These are phyloP conservation scores for Trichoderma pleuroti DNA, from an alignment of 2,329 filamentous ascomycete species.

Conservation along the genomic window DNA sequence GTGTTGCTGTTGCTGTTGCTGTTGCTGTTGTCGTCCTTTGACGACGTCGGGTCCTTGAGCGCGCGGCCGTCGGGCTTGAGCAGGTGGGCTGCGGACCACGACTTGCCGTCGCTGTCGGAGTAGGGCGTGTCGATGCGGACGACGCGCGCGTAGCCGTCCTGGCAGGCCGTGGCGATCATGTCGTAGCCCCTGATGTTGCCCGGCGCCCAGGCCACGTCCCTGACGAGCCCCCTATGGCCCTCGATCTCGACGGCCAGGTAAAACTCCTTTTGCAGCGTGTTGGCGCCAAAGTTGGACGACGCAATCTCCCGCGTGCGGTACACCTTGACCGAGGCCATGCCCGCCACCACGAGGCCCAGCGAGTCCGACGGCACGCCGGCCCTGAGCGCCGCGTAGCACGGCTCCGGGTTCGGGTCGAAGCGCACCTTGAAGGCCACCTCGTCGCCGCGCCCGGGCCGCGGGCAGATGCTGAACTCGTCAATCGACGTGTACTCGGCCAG, in stretches of 20 bases:
- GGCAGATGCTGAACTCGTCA: conserved; percentile 72
- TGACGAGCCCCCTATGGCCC: conserved; percentile 71
- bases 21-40: conserved; percentile 26
- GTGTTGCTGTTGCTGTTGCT: conserved; percentile 20
- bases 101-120: conserved; percentile 44
- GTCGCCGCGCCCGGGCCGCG: conserved; percentile 70
- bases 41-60: conserved; percentile 25
- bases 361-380: conserved; percentile 79
- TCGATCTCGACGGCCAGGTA: conserved; percentile 76
- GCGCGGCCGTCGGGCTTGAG: conserved; percentile 33
- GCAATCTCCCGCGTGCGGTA: conserved; percentile 69
- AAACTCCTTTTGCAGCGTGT: conserved; percentile 67
- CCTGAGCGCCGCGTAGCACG: conserved; percentile 71
- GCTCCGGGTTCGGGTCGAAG: conserved; percentile 83
- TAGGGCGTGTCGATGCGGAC: conserved; percentile 70
- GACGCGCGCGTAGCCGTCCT: conserved; percentile 86
- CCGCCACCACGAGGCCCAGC: conserved; percentile 77
- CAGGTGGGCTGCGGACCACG: conserved; percentile 48
- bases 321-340: conserved; percentile 77
- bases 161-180: conserved; percentile 84
- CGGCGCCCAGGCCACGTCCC: conserved; percentile 89
- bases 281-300: conserved; percentile 49
- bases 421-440: conserved; percentile 82
- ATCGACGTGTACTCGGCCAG: conserved; percentile 71
- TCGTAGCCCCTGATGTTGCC: conserved; percentile 89